A percentile compares a stretch with the other conserved stretches of the same genome.
These are phyloP conservation scores for Komagataella phaffii DNA, from an alignment of 805 yeast genomes.

Conservation along the genomic window DNA sequence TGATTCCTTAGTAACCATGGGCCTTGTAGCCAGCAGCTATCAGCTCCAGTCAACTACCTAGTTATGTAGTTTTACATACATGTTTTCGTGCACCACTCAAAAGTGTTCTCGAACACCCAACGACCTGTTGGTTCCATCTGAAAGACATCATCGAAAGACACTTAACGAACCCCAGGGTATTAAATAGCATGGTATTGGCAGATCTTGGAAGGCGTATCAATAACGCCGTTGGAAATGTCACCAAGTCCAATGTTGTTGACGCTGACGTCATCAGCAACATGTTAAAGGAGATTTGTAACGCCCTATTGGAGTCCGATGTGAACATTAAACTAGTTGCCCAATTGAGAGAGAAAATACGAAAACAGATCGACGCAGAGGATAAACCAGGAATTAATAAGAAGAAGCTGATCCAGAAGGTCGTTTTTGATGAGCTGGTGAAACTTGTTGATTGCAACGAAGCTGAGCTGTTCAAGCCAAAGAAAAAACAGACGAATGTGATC, in stretches of 20 bases:
- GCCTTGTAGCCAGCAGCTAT: too few species aligned
- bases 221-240: conserved; percentile 53
- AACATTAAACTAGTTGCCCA: conserved; percentile 73
- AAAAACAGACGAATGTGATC: conserved; percentile 64
- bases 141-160: neutral
- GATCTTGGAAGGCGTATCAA: conserved; percentile 70
- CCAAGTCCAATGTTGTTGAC: conserved; percentile 44
- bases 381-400: conserved; percentile 53
- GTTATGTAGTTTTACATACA: neutral
- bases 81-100: neutral
- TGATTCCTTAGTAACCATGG: neutral
- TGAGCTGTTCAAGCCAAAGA: conserved; percentile 62
- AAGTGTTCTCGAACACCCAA: neutral
- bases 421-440: conserved; percentile 82
- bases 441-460: conserved; percentile 58
- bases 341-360: conserved; percentile 58
- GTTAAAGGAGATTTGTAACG: conserved; percentile 83
- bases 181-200: conserved; percentile 50
- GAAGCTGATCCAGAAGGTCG: conserved; percentile 76
- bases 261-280: conserved; percentile 47
- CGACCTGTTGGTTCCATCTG: neutral
- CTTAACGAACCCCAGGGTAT: too few species aligned
- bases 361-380: conserved; percentile 40
- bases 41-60: neutral
- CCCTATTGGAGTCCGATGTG: conserved; percentile 88